These are phyloP conservation scores for Talaromyces liani DNA, from an alignment of 495 filamentous ascomycete genomes.

Conservation along the genomic window DNA sequence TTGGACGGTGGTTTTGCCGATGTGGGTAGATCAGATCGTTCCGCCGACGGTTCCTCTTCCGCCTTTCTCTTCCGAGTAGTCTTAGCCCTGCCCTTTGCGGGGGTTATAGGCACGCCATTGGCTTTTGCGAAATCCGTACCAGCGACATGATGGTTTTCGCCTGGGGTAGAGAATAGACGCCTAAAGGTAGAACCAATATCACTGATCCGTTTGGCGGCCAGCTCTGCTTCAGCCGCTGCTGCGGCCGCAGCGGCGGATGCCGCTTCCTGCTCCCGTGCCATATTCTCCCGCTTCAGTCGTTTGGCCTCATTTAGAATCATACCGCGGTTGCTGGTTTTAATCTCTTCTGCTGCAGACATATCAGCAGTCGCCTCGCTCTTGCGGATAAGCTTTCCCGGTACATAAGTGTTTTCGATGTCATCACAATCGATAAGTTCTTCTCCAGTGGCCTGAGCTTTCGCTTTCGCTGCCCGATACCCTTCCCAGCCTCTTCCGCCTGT, in stretches of 20 bases:
- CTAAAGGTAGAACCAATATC: constrained; percentile 45
- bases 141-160: constrained; percentile 7
- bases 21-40: constrained; percentile 11
- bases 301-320: constrained; percentile 93
- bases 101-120: constrained; percentile 7
- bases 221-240: constrained; percentile 51
- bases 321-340: constrained; percentile 65
- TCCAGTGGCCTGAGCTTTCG: constrained; percentile 59
- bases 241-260: constrained; percentile 39
- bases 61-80: constrained; percentile 25
- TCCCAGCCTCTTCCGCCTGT: constrained; percentile 70
- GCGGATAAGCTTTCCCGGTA: constrained; percentile 37
- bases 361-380: constrained; percentile 44
- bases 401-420: constrained; percentile 35
- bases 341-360: constrained; percentile 25
- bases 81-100: constrained; percentile 14
- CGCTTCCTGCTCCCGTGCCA: constrained; percentile 56
- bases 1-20: constrained; percentile 27
- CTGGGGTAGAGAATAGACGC: constrained; percentile 26
- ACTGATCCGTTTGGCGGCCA: constrained; percentile 49
- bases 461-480: constrained; percentile 62
- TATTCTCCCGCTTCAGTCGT: constrained; percentile 73
- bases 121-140: background rate
- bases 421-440: constrained; percentile 53
- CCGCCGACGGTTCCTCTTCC: constrained; percentile 16